These are phyloP conservation scores for Beauveria bassiana DNA, from an alignment of 2,329 filamentous ascomycete species.

Conservation along the genomic window DNA sequence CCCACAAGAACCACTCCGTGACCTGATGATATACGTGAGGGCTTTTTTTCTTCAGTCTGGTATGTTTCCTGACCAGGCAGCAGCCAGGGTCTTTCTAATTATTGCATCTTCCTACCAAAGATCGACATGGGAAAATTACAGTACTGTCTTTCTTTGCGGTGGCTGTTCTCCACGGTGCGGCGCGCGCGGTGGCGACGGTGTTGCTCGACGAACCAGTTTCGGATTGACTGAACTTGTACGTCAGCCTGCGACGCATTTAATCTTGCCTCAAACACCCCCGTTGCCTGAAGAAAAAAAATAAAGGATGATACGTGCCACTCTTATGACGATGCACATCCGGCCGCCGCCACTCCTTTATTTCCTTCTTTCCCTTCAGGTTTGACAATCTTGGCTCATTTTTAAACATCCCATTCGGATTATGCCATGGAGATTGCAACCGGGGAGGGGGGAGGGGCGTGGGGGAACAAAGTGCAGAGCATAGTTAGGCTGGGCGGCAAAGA, in stretches of 20 bases:
- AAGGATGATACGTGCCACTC: neutral
- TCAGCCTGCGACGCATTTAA: neutral
- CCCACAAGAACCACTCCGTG: neutral
- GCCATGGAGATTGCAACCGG: neutral
- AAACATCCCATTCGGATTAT: neutral
- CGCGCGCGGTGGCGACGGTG: neutral
- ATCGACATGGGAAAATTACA: slow-evolving; percentile 1
- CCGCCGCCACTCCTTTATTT: neutral
- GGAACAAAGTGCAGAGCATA: neutral
- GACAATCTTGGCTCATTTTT: neutral
- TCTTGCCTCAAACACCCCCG: neutral
- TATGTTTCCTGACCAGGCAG: no score
- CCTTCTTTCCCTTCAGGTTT: neutral
- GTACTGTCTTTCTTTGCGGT: neutral
- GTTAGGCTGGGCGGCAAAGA: neutral
- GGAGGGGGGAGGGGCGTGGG: neutral
- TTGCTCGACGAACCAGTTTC: neutral
- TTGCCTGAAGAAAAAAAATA: neutral
- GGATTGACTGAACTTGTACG: neutral
- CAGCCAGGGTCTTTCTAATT: neutral
- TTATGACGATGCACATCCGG: neutral
- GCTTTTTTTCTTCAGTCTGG: neutral
- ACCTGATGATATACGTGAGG: no score
- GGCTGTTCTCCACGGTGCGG: neutral
- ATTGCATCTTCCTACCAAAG: no score